Evolutionary conservation across 768 basidiomycete genomes (phyloP).

Genomic region (Kwoniella sp.): DNA sequence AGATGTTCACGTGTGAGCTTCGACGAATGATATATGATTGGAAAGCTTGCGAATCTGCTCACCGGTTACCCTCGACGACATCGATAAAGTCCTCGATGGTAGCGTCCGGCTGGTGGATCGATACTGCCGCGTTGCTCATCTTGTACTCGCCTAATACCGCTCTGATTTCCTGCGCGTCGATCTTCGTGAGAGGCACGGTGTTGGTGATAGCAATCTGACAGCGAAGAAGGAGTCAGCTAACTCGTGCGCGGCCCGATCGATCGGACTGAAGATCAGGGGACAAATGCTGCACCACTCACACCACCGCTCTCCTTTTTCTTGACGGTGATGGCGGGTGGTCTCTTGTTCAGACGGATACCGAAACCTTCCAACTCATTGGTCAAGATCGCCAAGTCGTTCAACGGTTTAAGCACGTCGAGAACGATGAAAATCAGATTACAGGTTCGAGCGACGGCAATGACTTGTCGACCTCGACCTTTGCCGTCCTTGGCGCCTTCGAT

Average conservation of each 20-base stretch:
- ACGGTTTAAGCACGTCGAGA: conserved; percentile 96
- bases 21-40: too few species aligned
- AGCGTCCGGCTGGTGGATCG: conserved; percentile 87
- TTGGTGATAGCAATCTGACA: conserved; percentile 86
- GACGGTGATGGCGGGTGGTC: conserved; percentile 78
- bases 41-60: conserved; percentile 30
- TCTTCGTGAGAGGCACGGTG: conserved; percentile 92
- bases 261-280: neutral
- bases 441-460: conserved; percentile 78
- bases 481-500: conserved; percentile 98
- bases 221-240: too few species aligned
- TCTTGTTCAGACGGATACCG: conserved; percentile 93
- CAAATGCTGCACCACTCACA: conserved; percentile 31
- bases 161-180: conserved; percentile 94
- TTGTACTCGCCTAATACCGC: conserved; percentile 92
- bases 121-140: conserved; percentile 79
- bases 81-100: conserved; percentile 96
- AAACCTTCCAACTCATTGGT: conserved; percentile 96
- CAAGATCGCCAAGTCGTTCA: conserved; percentile 85
- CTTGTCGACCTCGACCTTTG: conserved; percentile 92
- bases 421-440: conserved; percentile 99
- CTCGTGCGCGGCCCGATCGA: too few species aligned
- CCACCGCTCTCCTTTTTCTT: conserved; percentile 70
- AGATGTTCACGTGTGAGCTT: neutral
- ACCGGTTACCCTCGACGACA: conserved; percentile 94